Base-by-base conservation (phyloP, 495 filamentous ascomycete species). In the Penicillium simplicissimum region DNA sequence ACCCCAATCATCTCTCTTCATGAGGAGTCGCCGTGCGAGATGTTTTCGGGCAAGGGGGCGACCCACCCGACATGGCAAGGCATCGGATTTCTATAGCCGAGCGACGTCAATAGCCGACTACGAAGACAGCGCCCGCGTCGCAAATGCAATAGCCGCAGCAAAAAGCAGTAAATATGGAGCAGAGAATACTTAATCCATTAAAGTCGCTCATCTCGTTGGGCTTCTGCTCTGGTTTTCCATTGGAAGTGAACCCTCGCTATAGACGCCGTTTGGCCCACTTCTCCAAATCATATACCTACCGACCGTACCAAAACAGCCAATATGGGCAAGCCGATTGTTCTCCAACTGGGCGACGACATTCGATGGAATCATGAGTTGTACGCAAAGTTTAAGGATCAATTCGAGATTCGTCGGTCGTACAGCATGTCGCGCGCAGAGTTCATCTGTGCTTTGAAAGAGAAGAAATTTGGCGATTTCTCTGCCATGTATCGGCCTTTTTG, bases 401-500 rank as follows among this genome's bases (percentile, higher is more conserved):
- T 88, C 66, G 78, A 85, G 25, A 76, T 71, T 14, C 58, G 58
- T 8, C 63, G 68, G 4, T 92, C 55, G 74, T 88, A 59, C 81
- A 82, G 57, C 81, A 85, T 23, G 68, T 74, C 42, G 52, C 74
- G 40, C 68, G 76, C n/a, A 78, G 86, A 80, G 47, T 90, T 93
- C 73, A 84, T 83, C 43, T 71, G 76, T 8, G 89, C 84, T 6
- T 75, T 93, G 48, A 79, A 81, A 59, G 85, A 88, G 61, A 77
- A 71, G 34, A 79, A 79, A 66, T 93, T 87, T 81, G 90, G 90
- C 5, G 78, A 90, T 61, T 92, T 93, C 67, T 73, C 79, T 17
- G 90, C 87, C 31, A 87, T 91, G 61, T 88, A 91, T 69, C 81
- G 89, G 19, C 90, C 89, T 0, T 91, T 90, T 68, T 92, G 88